Conservation (phyloP, 176 grass and related monocot species). For the Echinochloa phyllopogon region DNA sequence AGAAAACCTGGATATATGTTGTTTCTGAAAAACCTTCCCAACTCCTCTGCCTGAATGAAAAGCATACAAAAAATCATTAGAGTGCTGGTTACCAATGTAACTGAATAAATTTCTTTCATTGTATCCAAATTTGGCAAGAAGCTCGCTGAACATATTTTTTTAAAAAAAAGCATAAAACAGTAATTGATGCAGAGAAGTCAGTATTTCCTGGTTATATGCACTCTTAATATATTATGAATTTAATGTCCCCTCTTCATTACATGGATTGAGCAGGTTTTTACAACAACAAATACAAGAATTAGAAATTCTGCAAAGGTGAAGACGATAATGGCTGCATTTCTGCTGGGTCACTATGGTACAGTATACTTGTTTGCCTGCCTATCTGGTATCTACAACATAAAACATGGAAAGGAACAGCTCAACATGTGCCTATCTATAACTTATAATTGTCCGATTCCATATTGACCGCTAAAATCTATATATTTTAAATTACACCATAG, state of each 20-base stretch:
- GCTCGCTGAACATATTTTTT: slow-evolving; percentile 9
- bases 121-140: slow-evolving; percentile 3
- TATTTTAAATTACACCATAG: slow-evolving; percentile 25
- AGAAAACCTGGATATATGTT: slow-evolving; percentile 98
- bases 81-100: slow-evolving; percentile 10
- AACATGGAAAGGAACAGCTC: background rate
- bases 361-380: slow-evolving; percentile 20
- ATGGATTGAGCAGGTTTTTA: background rate
- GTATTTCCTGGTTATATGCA: slow-evolving; percentile 14
- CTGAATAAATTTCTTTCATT: slow-evolving; percentile 5
- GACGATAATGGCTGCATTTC: slow-evolving; percentile 13
- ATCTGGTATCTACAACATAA: background rate
- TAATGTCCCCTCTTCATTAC: background rate
- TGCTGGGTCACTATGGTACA: slow-evolving; percentile 4
- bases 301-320: background rate
- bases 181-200: background rate
- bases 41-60: slow-evolving; percentile 81
- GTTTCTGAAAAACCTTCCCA: slow-evolving; percentile 98
- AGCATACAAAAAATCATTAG: slow-evolving; percentile 8
- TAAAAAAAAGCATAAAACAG: slow-evolving; percentile 21
- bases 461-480: slow-evolving; percentile 1
- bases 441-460: background rate
- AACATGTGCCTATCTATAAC: background rate
- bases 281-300: background rate
- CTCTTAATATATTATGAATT: slow-evolving; percentile 15